phyloP scores from a whole-genome alignment of 306 rosid species.

The Leucaena leucocephala region DNA sequence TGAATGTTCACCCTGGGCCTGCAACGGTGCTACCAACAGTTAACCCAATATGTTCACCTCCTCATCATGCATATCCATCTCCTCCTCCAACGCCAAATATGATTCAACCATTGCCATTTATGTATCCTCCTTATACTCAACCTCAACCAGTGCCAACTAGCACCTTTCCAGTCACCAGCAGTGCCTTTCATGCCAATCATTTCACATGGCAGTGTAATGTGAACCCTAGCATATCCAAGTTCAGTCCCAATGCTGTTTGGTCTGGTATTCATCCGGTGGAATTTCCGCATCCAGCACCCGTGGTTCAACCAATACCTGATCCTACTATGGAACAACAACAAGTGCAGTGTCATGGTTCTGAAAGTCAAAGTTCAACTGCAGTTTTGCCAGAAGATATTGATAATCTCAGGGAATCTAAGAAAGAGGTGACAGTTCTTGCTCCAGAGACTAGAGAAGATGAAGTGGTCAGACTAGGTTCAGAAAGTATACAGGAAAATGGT shows the following conservation, averaged over 20 bases:
- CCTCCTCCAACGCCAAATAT: conserved; percentile 93
- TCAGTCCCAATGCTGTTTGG: conserved; percentile 76
- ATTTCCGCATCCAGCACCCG: conserved; percentile 70
- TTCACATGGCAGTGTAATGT: conserved; percentile 82
- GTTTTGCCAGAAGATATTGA: conserved; percentile 57
- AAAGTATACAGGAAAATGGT: conserved; percentile 60
- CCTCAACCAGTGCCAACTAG: conserved; percentile 78
- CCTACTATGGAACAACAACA: conserved; percentile 48
- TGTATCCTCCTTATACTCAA: conserved; percentile 81
- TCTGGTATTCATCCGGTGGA: conserved; percentile 81
- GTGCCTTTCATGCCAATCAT: conserved; percentile 78
- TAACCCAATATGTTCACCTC: conserved; percentile 80
- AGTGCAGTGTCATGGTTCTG: conserved; percentile 50
- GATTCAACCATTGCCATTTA: conserved; percentile 85
- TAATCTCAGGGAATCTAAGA: conserved; percentile 51
- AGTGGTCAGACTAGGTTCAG: conserved; percentile 47
- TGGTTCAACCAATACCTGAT: conserved; percentile 62
- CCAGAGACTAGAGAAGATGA: conserved; percentile 53
- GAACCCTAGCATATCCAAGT: conserved; percentile 63
- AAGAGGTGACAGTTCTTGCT: conserved; percentile 45
- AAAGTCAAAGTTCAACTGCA: conserved; percentile 44
- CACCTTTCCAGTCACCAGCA: conserved; percentile 68
- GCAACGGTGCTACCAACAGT: conserved; percentile 57
- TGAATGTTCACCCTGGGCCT: conserved; percentile 84
- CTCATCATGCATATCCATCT: conserved; percentile 87